A percentile compares a stretch with the other conserved stretches of the same genome.
These are phyloP conservation scores for Colletotrichum lupini DNA, from an alignment of 2,329 filamentous ascomycete species.

Conservation along the genomic window DNA sequence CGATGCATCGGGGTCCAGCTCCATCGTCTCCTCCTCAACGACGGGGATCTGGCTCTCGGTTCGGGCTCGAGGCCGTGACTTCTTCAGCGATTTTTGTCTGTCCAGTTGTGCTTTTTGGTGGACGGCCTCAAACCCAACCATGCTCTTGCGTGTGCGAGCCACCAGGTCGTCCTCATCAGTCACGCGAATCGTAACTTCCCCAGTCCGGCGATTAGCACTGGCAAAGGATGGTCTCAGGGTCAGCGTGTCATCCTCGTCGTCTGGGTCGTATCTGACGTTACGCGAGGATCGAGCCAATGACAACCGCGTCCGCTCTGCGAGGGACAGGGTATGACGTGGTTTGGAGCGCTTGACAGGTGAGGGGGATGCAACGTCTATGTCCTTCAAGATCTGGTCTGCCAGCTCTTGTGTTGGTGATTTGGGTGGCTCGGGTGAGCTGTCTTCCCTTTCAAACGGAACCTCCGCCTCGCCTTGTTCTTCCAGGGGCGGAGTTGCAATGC, in stretches of 20 bases:
- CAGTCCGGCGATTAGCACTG: conserved; percentile 13
- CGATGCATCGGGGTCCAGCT: conserved; percentile 47
- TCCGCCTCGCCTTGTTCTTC: conserved; percentile 3
- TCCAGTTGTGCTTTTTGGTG: conserved; percentile 71
- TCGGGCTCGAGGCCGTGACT: conserved; percentile 47
- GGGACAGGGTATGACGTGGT: conserved; percentile 67
- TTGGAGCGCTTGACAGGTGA: conserved; percentile 64
- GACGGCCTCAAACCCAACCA: conserved; percentile 71
- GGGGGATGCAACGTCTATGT: conserved; percentile 65
- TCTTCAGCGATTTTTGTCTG: conserved; percentile 61
- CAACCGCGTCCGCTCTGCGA: conserved; percentile 83
- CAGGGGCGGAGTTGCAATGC: conserved; percentile 20
- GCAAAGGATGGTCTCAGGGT: conserved; percentile 25
- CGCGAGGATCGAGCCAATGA: conserved; percentile 77
- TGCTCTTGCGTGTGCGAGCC: conserved; percentile 68
- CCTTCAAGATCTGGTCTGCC: conserved; percentile 67
- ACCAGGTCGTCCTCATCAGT: conserved; percentile 62
- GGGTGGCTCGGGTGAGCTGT: conserved; percentile 35
- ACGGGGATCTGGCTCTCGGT: conserved; percentile 60
- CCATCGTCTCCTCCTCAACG: conserved; percentile 53
- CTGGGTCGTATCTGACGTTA: conserved; percentile 37
- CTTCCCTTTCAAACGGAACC: conserved; percentile 16
- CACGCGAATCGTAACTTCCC: conserved; percentile 39
- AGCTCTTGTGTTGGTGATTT: conserved; percentile 59
- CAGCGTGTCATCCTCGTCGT: conserved; percentile 43